Evolutionary conservation across 768 basidiomycete species (phyloP).

Genomic region (Panaeolus papilionaceus): DNA sequence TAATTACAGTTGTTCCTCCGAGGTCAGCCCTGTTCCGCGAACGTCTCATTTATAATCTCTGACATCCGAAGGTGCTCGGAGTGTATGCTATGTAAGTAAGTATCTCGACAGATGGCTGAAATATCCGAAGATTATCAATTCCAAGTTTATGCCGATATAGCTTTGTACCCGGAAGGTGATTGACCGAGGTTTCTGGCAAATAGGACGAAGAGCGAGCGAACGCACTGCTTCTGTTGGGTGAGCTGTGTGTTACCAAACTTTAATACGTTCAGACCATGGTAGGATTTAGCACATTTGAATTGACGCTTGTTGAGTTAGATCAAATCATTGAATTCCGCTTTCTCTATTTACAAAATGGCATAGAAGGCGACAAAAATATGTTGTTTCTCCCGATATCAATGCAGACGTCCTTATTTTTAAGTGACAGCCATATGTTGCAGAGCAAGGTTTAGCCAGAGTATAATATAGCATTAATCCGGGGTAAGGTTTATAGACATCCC

Average conservation of each 20-base stretch:
- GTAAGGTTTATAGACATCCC: neutral
- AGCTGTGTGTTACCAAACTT: neutral
- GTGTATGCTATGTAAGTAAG: neutral
- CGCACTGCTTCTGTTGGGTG: neutral
- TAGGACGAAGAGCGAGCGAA: slow-evolving; percentile 2
- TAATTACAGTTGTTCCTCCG: neutral
- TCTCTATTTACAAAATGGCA: too few species aligned
- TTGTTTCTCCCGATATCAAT: too few species aligned
- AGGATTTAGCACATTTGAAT: neutral
- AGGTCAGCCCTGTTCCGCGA: neutral
- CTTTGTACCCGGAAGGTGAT: neutral
- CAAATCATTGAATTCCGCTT: too few species aligned
- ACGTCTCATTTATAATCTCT: neutral
- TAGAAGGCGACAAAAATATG: too few species aligned
- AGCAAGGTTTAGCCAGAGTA: neutral
- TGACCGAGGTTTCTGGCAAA: neutral
- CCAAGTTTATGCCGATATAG: slow-evolving; percentile 4
- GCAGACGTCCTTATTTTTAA: neutral
- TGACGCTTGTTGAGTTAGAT: neutral
- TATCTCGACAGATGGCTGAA: neutral
- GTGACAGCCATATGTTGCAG: neutral
- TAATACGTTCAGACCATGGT: neutral
- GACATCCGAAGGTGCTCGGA: neutral
- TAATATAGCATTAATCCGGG: neutral
- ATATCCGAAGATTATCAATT: slow-evolving; percentile 4